These are phyloP conservation scores for Cryptococcus jaspeensis DNA, from an alignment of 1,284 basidiomycete species.

Conservation along the genomic window DNA sequence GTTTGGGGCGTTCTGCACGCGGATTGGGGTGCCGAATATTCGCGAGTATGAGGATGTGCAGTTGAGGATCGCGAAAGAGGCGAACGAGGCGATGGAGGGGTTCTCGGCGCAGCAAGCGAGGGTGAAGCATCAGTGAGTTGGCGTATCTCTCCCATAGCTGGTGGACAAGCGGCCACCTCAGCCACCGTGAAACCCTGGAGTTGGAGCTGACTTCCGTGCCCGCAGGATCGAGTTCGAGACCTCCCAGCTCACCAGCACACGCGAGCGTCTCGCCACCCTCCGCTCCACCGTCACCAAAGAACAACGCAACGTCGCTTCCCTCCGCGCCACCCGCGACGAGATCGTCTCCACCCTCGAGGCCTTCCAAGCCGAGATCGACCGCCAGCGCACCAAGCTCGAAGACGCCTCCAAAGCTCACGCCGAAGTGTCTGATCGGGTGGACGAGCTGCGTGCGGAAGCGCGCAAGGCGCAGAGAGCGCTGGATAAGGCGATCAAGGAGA, in stretches of 20 bases:
- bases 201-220: too few species aligned
- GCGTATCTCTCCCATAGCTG: constrained; percentile 1
- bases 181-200: too few species aligned
- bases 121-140: constrained; percentile 76
- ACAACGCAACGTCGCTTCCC: constrained; percentile 57
- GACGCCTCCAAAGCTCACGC: constrained; percentile 55
- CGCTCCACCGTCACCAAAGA: constrained; percentile 61
- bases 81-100: constrained; percentile 76
- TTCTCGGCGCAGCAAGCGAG: constrained; percentile 86
- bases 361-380: constrained; percentile 61
- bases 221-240: constrained; percentile 72
- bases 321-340: constrained; percentile 61
- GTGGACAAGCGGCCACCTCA: background rate
- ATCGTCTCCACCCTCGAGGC: constrained; percentile 66
- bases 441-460: constrained; percentile 71
- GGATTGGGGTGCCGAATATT: constrained; percentile 79
- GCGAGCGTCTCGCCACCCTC: constrained; percentile 64
- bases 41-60: constrained; percentile 94
- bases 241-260: constrained; percentile 65
- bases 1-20: constrained; percentile 75
- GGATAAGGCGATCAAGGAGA: constrained; percentile 87
- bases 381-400: constrained; percentile 63
- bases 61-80: constrained; percentile 79
- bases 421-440: constrained; percentile 58
- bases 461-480: constrained; percentile 69